Evolutionary conservation across 805 yeast species (phyloP).

Genomic region (Zygotorulaspora sp.): DNA sequence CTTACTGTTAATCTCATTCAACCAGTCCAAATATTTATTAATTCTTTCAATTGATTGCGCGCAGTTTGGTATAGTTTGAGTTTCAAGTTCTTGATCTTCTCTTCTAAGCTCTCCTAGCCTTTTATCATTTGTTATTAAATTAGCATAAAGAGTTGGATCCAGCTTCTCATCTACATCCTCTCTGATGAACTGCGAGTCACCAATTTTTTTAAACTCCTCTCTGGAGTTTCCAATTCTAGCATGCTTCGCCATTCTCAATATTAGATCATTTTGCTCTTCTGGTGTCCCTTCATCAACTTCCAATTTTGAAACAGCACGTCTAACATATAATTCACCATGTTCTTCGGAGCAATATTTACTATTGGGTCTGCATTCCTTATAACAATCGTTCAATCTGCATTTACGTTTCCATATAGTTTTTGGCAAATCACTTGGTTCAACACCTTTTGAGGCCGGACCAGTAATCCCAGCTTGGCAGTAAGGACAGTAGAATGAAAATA

Average conservation of each 20-base stretch:
- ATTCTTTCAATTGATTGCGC: slow-evolving; percentile 14
- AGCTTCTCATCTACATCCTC: slow-evolving; percentile 14
- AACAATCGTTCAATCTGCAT: slow-evolving; percentile 61
- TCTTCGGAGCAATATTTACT: slow-evolving; percentile 73
- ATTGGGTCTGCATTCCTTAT: slow-evolving; percentile 27
- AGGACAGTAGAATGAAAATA: slow-evolving; percentile 66
- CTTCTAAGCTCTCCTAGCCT: slow-evolving; percentile 17
- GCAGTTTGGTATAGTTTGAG: slow-evolving; percentile 14
- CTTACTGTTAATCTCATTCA: slow-evolving; percentile 22
- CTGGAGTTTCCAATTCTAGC: slow-evolving; percentile 2
- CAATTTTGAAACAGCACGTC: slow-evolving; percentile 14
- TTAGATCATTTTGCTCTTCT: slow-evolving; percentile 6
- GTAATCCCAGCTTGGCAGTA: slow-evolving; percentile 51
- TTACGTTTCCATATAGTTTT: slow-evolving; percentile 67
- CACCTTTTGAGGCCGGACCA: slow-evolving; percentile 30
- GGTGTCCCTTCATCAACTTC: slow-evolving; percentile 4
- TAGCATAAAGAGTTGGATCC: slow-evolving; percentile 17
- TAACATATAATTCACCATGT: slow-evolving; percentile 50
- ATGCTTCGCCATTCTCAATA: slow-evolving; percentile 9
- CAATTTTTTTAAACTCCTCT: slow-evolving; percentile 20
- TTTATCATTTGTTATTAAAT: slow-evolving; percentile 18
- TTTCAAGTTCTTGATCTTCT: slow-evolving; percentile 13
- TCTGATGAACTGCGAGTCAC: slow-evolving; percentile 19
- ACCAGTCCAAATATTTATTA: slow-evolving; percentile 33
- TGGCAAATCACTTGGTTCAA: slow-evolving; percentile 34